A percentile compares a stretch with the other conserved stretches of the same genome.
Conservation (phyloP, 176 grass and related monocot genomes). For the Bothriochloa decipiens region DNA sequence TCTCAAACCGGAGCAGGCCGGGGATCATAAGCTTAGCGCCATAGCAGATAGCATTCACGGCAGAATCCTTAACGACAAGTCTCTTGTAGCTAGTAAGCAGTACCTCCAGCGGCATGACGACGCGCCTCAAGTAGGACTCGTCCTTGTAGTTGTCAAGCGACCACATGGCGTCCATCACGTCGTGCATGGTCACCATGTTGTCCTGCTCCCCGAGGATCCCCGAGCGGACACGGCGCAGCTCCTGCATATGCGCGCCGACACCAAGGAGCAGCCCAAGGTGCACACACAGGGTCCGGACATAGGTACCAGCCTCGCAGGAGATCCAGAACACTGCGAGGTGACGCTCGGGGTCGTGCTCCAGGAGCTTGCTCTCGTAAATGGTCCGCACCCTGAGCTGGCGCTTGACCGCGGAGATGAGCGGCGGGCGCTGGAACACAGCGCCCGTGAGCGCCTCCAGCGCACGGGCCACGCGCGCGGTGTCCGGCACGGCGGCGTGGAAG, state of each 20-base stretch:
- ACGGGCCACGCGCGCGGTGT: constrained; percentile 54
- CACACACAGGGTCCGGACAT: constrained; percentile 85
- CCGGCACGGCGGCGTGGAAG: constrained; percentile 72
- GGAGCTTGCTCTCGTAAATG: constrained; percentile 86
- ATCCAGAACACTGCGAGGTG: constrained; percentile 90
- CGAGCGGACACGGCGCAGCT: constrained; percentile 77
- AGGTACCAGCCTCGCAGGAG: constrained; percentile 82
- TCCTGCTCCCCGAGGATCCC: constrained; percentile 85
- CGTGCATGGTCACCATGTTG: constrained; percentile 99
- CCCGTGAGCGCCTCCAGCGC: constrained; percentile 82
- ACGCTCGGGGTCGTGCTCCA: constrained; percentile 69
- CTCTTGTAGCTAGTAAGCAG: constrained; percentile 97
- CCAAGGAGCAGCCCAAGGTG: constrained; percentile 85
- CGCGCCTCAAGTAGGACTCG: constrained; percentile 78
- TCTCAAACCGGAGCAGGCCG: constrained; percentile 87
- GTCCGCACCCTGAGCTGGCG: constrained; percentile 87
- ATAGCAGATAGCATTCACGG: constrained; percentile 95
- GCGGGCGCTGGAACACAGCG: constrained; percentile 89
- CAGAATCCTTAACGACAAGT: constrained; percentile 92
- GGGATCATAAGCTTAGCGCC: constrained; percentile 98
- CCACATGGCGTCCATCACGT: constrained; percentile 91
- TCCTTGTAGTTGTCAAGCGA: constrained; percentile 73
- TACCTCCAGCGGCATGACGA: constrained; percentile 90
- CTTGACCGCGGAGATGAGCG: constrained; percentile 92
- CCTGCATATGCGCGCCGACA: constrained; percentile 89